Evolutionary conservation across 2,329 filamentous ascomycete species (phyloP).

Genomic region (Colletotrichum lini): DNA sequence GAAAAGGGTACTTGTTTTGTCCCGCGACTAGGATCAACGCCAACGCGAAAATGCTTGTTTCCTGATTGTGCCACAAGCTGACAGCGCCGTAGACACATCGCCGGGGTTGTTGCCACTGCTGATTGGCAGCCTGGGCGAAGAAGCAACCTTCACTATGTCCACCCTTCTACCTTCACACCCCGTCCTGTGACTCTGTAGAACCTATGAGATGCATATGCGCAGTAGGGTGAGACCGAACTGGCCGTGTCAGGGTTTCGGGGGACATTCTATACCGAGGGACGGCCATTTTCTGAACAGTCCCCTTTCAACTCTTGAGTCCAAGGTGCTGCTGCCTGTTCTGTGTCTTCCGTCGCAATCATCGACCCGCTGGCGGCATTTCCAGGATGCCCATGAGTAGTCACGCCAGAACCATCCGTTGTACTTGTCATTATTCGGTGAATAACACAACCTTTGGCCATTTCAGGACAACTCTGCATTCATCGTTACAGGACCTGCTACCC

Average conservation of each 20-base stretch:
- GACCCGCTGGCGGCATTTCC: neutral
- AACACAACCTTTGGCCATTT: neutral
- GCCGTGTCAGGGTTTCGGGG: constrained; percentile 2
- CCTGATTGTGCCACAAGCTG: constrained; percentile 21
- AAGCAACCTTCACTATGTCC: constrained; percentile 27
- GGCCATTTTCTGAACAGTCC: neutral
- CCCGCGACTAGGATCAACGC: constrained; percentile 12
- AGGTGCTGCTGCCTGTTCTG: neutral
- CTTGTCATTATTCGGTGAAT: neutral
- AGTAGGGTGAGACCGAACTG: neutral
- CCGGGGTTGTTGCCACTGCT: neutral
- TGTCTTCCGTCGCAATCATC: neutral
- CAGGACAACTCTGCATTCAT: neutral
- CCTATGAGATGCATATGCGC: neutral
- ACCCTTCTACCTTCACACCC: constrained; percentile 25
- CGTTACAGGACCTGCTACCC: neutral
- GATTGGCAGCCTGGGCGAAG: constrained; percentile 23
- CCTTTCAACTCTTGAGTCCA: neutral
- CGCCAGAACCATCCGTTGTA: neutral
- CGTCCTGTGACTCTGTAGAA: constrained; percentile 1
- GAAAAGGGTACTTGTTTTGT: neutral
- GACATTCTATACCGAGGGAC: neutral
- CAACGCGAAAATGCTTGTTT: constrained; percentile 31
- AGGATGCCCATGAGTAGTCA: neutral
- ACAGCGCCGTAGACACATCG: neutral